Evolutionary conservation across 2,329 filamentous ascomycete genomes (phyloP).

Genomic region (Fusarium guadeloupense): DNA sequence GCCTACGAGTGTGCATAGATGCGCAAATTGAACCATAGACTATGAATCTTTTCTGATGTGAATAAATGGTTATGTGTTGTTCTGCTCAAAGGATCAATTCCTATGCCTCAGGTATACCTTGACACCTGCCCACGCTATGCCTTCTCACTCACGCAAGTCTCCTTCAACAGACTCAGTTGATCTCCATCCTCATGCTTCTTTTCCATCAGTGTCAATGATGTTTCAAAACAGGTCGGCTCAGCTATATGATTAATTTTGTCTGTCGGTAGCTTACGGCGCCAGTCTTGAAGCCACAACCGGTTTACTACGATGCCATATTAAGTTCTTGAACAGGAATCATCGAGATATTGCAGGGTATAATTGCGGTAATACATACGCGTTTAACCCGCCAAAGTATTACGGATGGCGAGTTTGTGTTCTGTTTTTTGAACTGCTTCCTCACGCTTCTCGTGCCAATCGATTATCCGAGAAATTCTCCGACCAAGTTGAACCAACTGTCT

Average conservation of each 20-base stretch:
- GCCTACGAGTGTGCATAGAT: no score
- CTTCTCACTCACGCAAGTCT: background rate
- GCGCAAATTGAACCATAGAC: no score
- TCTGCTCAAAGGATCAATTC: background rate
- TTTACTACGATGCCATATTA: background rate
- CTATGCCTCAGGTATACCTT: background rate
- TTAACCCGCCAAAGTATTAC: background rate
- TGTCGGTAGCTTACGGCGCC: no score
- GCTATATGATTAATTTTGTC: no score
- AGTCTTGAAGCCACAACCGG: no score
- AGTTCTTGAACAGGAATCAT: background rate
- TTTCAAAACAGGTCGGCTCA: no score
- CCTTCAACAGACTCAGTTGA: background rate
- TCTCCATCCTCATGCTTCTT: background rate
- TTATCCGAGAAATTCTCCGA: conserved; percentile 3
- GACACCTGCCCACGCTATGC: background rate
- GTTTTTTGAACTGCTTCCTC: background rate
- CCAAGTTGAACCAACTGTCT: background rate
- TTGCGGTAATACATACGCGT: background rate
- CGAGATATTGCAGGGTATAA: background rate
- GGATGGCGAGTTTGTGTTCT: background rate
- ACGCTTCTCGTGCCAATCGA: background rate
- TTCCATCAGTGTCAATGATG: background rate
- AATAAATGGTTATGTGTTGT: background rate
- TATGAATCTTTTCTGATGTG: background rate